Percentiles rank a stretch among this genome's conserved stretches.
Evolutionary conservation across 371 early-diverging fungal species (phyloP).

Genomic region (Nematocida sp.): DNA sequence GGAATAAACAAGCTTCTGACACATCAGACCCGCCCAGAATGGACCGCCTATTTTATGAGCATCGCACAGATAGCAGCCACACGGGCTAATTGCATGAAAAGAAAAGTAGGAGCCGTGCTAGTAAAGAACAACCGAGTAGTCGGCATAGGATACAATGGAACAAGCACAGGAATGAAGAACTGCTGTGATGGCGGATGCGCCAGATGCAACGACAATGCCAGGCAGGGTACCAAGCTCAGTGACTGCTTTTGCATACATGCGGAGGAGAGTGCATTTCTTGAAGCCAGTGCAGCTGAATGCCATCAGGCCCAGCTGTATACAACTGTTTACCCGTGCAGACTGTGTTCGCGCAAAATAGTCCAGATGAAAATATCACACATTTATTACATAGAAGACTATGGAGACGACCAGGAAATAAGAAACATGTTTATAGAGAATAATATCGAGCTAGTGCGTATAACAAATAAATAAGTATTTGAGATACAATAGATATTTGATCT

Average conservation of each 20-base stretch:
- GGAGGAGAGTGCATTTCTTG: conserved; percentile 82
- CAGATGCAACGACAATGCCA: conserved; percentile 73
- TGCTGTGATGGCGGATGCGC: conserved; percentile 87
- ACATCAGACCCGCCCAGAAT: conserved; percentile 63
- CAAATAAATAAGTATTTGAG: too few species aligned
- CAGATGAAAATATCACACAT: conserved; percentile 82
- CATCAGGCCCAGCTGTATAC: conserved; percentile 39
- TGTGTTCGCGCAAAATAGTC: conserved; percentile 86
- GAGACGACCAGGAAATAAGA: neutral
- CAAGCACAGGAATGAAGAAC: conserved; percentile 77
- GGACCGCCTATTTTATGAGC: conserved; percentile 92
- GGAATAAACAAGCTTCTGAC: neutral
- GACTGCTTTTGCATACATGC: conserved; percentile 90
- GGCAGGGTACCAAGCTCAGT: conserved; percentile 73
- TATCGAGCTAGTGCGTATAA: neutral
- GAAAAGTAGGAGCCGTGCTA: conserved; percentile 85
- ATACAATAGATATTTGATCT: too few species aligned
- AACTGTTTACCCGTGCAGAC: conserved; percentile 65
- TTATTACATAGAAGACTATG: conserved; percentile 67
- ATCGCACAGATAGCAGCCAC: conserved; percentile 74
- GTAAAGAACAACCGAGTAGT: conserved; percentile 78
- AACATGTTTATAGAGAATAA: neutral
- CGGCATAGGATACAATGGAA: conserved; percentile 94
- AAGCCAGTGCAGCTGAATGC: conserved; percentile 61
- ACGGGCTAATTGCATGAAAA: conserved; percentile 86